Evolutionary conservation across 768 basidiomycete genomes (phyloP).

Genomic region (Lyophyllum atratum): DNA sequence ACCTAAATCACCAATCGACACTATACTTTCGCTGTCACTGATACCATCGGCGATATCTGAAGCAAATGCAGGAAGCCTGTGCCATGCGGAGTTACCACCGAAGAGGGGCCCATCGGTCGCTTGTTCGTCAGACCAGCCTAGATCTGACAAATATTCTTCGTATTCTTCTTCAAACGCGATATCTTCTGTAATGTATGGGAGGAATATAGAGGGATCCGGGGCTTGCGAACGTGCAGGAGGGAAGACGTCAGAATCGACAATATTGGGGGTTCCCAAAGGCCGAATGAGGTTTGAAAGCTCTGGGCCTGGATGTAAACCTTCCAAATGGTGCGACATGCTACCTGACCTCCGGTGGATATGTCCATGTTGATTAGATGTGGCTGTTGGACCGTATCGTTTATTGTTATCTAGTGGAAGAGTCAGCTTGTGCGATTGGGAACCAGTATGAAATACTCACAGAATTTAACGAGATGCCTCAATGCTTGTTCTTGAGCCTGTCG

Average conservation of each 20-base stretch:
- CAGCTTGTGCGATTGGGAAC: slow-evolving; percentile 12
- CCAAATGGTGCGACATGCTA: slow-evolving; percentile 81
- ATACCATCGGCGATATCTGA: slow-evolving; percentile 84
- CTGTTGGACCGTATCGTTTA: slow-evolving; percentile 77
- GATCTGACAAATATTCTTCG: slow-evolving; percentile 91
- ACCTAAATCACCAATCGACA: slow-evolving; percentile 84
- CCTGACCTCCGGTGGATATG: slow-evolving; percentile 73
- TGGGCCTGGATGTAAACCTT: slow-evolving; percentile 73
- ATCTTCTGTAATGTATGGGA: slow-evolving; percentile 91
- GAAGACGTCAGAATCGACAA: slow-evolving; percentile 89
- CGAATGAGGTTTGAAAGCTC: slow-evolving; percentile 76
- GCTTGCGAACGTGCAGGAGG: slow-evolving; percentile 90
- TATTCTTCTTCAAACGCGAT: slow-evolving; percentile 97
- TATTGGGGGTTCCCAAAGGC: slow-evolving; percentile 73
- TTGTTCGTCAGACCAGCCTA: slow-evolving; percentile 72
- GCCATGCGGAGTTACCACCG: slow-evolving; percentile 69
- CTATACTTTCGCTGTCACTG: slow-evolving; percentile 94
- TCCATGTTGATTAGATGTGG: slow-evolving; percentile 52
- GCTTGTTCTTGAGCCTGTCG: slow-evolving; percentile 91
- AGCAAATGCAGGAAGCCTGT: slow-evolving; percentile 75
- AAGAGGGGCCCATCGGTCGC: slow-evolving; percentile 40
- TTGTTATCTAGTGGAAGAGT: slow-evolving; percentile 68
- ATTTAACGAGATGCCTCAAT: slow-evolving; percentile 89
- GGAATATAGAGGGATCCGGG: slow-evolving; percentile 79
- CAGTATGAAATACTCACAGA: slow-evolving; percentile 60